phyloP scores from a whole-genome alignment of 2,329 filamentous ascomycete genomes.

The Chalaropsis ovoidea region DNA sequence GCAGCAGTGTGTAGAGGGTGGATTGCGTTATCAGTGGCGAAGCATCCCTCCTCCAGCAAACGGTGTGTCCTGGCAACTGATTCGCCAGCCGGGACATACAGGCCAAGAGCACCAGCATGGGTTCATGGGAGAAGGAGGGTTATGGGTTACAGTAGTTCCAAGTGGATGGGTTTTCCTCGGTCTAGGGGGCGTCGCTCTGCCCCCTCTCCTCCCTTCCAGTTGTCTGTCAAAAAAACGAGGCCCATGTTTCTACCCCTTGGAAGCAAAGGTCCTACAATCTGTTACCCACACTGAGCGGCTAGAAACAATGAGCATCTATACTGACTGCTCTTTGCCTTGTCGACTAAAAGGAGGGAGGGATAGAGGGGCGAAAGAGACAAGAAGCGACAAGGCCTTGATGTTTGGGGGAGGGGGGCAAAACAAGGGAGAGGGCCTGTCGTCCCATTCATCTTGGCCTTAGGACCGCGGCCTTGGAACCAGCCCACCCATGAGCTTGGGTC shows the following conservation, averaged over 20 bases:
- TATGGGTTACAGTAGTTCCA: constrained; percentile 14
- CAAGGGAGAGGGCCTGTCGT: not conserved
- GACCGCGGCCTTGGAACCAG: constrained; percentile 12
- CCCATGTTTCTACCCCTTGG: not conserved
- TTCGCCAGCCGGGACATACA: not conserved
- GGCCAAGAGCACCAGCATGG: not conserved
- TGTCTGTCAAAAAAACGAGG: not conserved
- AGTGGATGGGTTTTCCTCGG: constrained; percentile 21
- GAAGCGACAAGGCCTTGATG: not conserved
- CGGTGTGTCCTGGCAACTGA: not conserved
- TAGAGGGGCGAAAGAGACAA: not conserved
- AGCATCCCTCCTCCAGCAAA: not conserved
- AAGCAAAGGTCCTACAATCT: not conserved
- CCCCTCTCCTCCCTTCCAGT: not conserved
- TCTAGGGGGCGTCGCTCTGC: not conserved
- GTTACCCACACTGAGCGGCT: not conserved
- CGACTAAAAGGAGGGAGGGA: not conserved
- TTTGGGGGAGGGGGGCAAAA: not conserved
- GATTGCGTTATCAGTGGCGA: not conserved
- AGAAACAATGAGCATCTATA: not conserved
- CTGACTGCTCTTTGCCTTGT: not conserved
- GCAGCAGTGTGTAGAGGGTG: not conserved
- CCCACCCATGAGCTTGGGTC: constrained; percentile 13
- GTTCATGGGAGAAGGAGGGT: not conserved
- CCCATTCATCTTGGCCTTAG: constrained; percentile 8